These are phyloP conservation scores for Hypoxylon sp. DNA, from an alignment of 2,329 filamentous ascomycete species.

Conservation along the genomic window DNA sequence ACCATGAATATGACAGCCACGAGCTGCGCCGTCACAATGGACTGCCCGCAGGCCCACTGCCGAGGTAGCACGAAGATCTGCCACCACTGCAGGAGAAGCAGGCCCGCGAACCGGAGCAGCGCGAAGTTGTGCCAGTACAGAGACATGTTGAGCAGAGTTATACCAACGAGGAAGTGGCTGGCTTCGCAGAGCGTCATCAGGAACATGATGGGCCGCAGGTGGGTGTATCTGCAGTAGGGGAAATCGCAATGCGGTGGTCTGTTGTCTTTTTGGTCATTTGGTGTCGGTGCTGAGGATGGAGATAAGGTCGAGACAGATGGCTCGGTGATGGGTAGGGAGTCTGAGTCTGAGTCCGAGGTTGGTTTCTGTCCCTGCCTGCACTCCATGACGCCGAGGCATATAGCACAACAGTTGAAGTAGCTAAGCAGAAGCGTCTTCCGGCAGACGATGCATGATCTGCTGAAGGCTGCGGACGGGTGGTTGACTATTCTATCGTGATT, in stretches of 20 bases:
- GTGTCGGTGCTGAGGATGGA: not conserved
- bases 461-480: not conserved
- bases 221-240: constrained; percentile 39
- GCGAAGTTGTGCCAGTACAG: constrained; percentile 37
- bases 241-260: constrained; percentile 32
- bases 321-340: constrained; percentile 14
- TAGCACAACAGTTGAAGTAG: constrained; percentile 46
- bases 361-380: constrained; percentile 6
- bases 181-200: constrained; percentile 37
- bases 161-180: constrained; percentile 5
- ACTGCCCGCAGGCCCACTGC: constrained; percentile 30
- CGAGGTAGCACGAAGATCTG: constrained; percentile 45
- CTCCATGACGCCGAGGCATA: constrained; percentile 39
- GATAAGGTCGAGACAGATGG: not conserved
- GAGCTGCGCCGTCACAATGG: constrained; percentile 39
- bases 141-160: constrained; percentile 29
- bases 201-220: constrained; percentile 31
- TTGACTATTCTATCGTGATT: not conserved
- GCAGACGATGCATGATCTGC: constrained; percentile 41
- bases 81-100: constrained; percentile 44
- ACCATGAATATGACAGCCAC: constrained; percentile 41
- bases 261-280: not conserved
- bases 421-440: constrained; percentile 42
- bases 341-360: not conserved
- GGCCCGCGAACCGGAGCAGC: constrained; percentile 34